Evolutionary conservation across 805 yeast species (phyloP), one percentile per base, ranked within the genome.

Genomic region (Tetrapisispora nanseiensis): DNA sequence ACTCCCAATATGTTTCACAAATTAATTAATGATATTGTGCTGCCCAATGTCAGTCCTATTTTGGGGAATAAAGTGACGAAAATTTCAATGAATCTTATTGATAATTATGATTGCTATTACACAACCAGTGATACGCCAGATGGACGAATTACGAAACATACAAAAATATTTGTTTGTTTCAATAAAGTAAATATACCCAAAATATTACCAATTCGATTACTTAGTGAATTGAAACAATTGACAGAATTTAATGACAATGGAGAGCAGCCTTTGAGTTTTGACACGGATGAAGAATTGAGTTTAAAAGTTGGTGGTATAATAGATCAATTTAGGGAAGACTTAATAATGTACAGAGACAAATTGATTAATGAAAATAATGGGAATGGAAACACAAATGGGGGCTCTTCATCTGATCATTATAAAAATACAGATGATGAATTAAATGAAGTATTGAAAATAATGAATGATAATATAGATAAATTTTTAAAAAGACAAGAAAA

Each of bases 401-500:
- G 42, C 23, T 10, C 31, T 2, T 18, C 35, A 16, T 23, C 27
- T 5, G 30, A 35, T 13, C 28, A 16, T 12, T 37, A 33, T 12
- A 15, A 38, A 20, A 34, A 48, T 24, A 48, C 64, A 7, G 63
- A 59, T 30, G 48, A 51, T 16, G 64, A 61, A 33, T 36, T 62
- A 33, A 52, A 56, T 27, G 56, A 59, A 21, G 54, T 62, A 12
- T 49, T 62, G n/a, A 55, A 54, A 33, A 54, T 62, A 8, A 61
- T 62, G 67, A 62, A 61, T 46, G 65, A 62, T 44, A 62, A 62
- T 41, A 61, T 62, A 23, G 65, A 60, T 46, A 59, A 59, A 55
- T 71, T 86, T 21, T 65, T 86, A 51, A 78, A 76, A 50, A 72
- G 95, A 40, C 95, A 94, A 18, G 95, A 86, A 53, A 72, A 83